phyloP scores from a whole-genome alignment of 2,329 filamentous ascomycete species.

The Fusarium nurragi region DNA sequence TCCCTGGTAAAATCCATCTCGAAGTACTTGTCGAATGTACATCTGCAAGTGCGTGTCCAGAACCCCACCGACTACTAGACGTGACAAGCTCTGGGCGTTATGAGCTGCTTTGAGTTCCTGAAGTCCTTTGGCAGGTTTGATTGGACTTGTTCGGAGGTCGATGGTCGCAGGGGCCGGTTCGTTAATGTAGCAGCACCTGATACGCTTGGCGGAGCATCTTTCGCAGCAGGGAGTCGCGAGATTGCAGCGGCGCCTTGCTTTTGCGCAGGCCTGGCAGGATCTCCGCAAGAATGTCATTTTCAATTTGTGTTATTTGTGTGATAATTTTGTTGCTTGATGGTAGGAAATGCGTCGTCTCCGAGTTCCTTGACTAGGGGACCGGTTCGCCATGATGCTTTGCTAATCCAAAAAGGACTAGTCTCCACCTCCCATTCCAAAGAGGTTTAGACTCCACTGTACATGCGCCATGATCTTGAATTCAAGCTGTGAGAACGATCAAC shows the following conservation, averaged over 20 bases:
- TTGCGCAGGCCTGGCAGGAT: slow-evolving; percentile 6
- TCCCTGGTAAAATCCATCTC: neutral
- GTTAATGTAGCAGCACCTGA: slow-evolving; percentile 7
- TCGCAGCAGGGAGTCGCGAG: slow-evolving; percentile 5
- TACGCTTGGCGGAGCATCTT: slow-evolving; percentile 7
- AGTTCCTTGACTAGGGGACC: neutral
- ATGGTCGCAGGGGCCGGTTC: neutral
- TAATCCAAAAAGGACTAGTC: neutral
- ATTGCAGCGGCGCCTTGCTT: slow-evolving; percentile 5
- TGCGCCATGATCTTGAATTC: neutral
- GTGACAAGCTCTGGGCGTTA: fast-evolving
- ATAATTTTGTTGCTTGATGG: neutral
- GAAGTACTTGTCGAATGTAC: slow-evolving; percentile 1
- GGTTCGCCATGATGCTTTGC: neutral
- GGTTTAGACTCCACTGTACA: slow-evolving; percentile 11
- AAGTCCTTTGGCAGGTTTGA: fast-evolving
- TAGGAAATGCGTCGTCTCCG: neutral
- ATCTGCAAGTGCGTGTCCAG: slow-evolving; percentile 8
- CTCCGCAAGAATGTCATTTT: neutral
- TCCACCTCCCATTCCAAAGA: neutral
- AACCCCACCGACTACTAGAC: neutral
- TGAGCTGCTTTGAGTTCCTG: fast-evolving
- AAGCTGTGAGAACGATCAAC: neutral
- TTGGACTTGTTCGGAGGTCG: fast-evolving
- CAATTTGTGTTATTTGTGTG: neutral